Evolutionary conservation across 192 early-diverging fungal species (phyloP), one percentile per base, ranked within the genome.

Genomic region (Dissophora globulifera): DNA sequence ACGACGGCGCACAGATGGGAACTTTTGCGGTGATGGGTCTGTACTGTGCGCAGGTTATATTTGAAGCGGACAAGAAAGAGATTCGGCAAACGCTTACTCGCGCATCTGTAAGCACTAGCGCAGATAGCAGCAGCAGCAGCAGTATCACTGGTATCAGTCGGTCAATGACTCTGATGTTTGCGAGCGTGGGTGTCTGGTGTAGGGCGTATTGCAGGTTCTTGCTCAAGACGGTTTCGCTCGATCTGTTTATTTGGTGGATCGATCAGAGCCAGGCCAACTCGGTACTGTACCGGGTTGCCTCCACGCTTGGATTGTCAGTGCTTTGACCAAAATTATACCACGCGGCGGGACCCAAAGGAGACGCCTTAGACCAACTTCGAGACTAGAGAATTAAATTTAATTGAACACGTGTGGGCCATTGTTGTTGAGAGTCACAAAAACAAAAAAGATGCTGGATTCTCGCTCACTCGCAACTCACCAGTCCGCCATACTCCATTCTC

Each of bases 211-310:
- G 56, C 47, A 31, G 22, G 19, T 69, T 25, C 19, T 35, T 69
- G 17, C 53, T 33, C 29, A 69, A 58, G 49, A 33, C 26, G 6
- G 8, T 69, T 27, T 69, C 67, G 13, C 54, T 69, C 3, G 57
- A 69, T 60, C 23, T 59, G 19, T 69, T 69, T 60, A 41, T 69
- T 2, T 69, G 67, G 67, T 69, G 67, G 67, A 60, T 69, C 12
- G 67, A 69, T 47, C 42, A 50, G 22, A 60, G 50, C 12, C 67
- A 69, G 57, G 47, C 67, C 4, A 25, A 42, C 35, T 49, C 66
- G 9, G 13, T 52, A 1, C 38, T 68, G 5, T 46, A 69, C 31
- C 20, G 56, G 48, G 38, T 69, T 42, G 2, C 60, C 20, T 46
- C 50, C 50, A 43, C 16, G 38, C 27, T 60, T 27, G 55, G 48